Evolutionary conservation across 2,329 filamentous ascomycete species (phyloP), one percentile per base, ranked within the genome.

Genomic region (Cladophialophora immunda): DNA sequence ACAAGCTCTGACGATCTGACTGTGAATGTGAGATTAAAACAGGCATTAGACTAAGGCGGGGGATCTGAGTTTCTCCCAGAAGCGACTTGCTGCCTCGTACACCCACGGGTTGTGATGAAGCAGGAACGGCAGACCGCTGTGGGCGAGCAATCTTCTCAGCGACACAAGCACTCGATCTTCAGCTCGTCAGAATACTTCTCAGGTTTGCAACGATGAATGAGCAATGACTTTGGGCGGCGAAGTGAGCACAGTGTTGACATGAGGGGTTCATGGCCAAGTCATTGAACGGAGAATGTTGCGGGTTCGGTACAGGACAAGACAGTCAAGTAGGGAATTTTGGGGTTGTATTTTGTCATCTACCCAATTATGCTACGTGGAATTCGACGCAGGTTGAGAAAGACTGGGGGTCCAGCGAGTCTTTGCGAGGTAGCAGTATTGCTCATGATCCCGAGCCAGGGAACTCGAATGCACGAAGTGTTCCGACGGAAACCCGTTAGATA

Each of bases 171-270:
- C 22, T 50, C 9, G 45, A 25, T 50, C 19, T 8, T 50, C 45
- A 50, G 25, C 19, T 50, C 45, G 19, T 50, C 45, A 25, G 45
- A 25, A 50, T 50, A 19, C 45, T 25, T 25, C 45, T 50, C 19
- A 25, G 45, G 19, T 25, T 50, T 50, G 45, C 45, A 50, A 50
- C 13, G 45, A 50, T 50, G 19, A 50, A 50, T 50, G 45, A 50
- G 19, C 25, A 13, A 50, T 50, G 45, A 50, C 45, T 11, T 25
- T 22, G 19, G 22, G 45, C 8, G 22, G 25, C 11, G 45, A 25
- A 22, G 45, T 50, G 45, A 50, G 9, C n/a, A 50, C 45, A 50
- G 9, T 50, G 45, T 50, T 47, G 45, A 50, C 45, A 50, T 22
- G 19, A 25, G 45, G 3, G 45, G 19, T 4, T 50, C 45, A 15